These are phyloP conservation scores for Saccharomyces pastorianus DNA, from an alignment of 1,139 yeast genomes.

Conservation along the genomic window DNA sequence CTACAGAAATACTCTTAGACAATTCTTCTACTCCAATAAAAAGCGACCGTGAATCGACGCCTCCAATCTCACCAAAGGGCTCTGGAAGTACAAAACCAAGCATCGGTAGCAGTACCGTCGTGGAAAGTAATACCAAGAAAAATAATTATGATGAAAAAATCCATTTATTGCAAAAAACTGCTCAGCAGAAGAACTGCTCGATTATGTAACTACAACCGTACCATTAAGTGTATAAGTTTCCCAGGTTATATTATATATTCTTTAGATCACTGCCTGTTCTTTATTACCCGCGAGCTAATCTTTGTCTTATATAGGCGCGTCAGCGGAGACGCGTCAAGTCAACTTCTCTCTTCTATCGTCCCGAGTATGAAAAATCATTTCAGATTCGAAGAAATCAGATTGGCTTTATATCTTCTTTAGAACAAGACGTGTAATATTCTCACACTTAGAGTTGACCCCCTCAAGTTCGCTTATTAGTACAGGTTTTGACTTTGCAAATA, in stretches of 20 bases:
- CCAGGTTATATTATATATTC: background rate
- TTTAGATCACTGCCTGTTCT: background rate
- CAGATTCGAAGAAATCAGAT: background rate
- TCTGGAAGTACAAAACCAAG: background rate
- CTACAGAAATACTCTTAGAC: background rate
- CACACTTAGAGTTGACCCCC: background rate
- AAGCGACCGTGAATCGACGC: background rate
- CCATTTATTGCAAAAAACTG: background rate
- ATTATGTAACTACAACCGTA: background rate
- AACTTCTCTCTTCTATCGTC: background rate
- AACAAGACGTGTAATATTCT: background rate
- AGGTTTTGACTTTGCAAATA: background rate
- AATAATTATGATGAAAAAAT: background rate
- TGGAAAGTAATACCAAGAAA: background rate
- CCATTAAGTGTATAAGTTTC: background rate
- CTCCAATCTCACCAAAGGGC: background rate
- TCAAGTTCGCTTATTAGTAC: background rate
- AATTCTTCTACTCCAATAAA: background rate
- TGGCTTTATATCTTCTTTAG: background rate
- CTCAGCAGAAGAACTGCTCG: background rate
- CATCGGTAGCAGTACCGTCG: background rate
- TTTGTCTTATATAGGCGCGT: background rate
- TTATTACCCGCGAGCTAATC: background rate
- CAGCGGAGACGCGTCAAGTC: background rate
- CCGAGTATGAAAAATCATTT: background rate